Percentiles rank a stretch among this genome's conserved stretches.
Evolutionary conservation across 345 rosid species (phyloP).

Genomic region (Eucalyptus marginata): DNA sequence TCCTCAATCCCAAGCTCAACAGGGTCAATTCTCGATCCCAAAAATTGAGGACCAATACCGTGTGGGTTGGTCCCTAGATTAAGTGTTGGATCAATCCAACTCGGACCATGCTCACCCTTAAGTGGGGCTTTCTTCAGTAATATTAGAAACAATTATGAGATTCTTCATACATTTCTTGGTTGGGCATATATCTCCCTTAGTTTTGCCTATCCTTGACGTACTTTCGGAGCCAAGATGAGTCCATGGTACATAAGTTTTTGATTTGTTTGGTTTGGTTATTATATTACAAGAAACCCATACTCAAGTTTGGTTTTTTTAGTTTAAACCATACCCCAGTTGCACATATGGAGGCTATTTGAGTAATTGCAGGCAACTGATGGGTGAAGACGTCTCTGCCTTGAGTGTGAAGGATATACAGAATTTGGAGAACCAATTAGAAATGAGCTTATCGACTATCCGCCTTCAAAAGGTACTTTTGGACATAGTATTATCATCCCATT

Average conservation of each 20-base stretch:
- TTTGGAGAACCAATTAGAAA: neutral
- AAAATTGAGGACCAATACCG: no score
- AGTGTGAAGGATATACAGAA: neutral
- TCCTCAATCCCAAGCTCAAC: accelerated
- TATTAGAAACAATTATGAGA: neutral
- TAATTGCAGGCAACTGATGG: neutral
- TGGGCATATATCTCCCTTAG: neutral
- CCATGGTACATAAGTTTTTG: neutral
- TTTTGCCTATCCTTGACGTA: neutral
- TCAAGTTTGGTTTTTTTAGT: neutral
- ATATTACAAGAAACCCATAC: neutral
- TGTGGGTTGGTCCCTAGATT: accelerated
- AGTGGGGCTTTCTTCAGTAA: neutral
- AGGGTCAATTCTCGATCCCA: accelerated
- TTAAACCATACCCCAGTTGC: neutral
- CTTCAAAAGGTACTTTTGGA: neutral
- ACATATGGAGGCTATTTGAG: neutral
- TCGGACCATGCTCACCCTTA: accelerated
- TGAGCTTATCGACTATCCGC: neutral
- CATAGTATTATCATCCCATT: neutral
- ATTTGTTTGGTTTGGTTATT: neutral
- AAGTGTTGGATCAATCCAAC: no score
- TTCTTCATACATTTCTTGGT: neutral
- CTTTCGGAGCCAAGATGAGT: neutral
- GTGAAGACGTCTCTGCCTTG: neutral